Conservation (phyloP, 805 yeast species). For the Kuraishia piskuri region DNA sequence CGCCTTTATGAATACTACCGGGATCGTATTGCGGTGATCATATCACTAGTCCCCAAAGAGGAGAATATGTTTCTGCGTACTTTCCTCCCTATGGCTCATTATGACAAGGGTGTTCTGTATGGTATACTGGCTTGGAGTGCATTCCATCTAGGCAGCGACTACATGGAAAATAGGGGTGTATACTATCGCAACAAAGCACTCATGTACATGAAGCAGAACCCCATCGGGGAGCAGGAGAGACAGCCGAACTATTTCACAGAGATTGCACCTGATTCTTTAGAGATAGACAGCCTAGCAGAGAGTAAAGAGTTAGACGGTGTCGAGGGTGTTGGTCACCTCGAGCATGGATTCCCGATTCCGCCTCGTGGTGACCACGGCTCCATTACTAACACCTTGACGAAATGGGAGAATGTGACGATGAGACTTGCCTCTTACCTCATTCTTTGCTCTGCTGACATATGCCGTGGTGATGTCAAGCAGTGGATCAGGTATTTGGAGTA, state of each 20-base stretch:
- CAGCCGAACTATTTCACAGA: conserved; percentile 6
- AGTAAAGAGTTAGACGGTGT: conserved; percentile 17
- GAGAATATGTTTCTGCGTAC: conserved; percentile 44
- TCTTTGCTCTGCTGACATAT: conserved; percentile 72
- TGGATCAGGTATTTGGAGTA: conserved; percentile 63
- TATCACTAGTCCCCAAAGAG: conserved; percentile 40
- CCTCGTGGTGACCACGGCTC: not conserved
- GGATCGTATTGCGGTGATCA: conserved; percentile 30
- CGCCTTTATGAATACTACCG: conserved; percentile 40
- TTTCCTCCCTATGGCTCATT: conserved; percentile 46
- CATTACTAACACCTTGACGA: conserved; percentile 11
- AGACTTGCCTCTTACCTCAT: conserved; percentile 61
- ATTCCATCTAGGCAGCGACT: conserved; percentile 35
- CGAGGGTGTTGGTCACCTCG: not conserved
- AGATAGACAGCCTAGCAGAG: conserved; percentile 17
- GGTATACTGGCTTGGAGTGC: conserved; percentile 50
- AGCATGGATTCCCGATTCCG: conserved; percentile 3
- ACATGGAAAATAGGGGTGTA: conserved; percentile 38
- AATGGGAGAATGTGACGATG: conserved; percentile 25
- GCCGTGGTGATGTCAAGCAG: conserved; percentile 70
- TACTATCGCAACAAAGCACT: conserved; percentile 40
- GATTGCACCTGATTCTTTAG: conserved; percentile 7
- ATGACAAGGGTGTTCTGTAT: conserved; percentile 40
- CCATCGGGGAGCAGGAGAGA: conserved; percentile 15
- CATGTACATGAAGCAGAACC: conserved; percentile 27